A percentile compares a stretch with the other conserved stretches of the same genome.
Conservation (phyloP, 2,329 filamentous ascomycete genomes). For the Aspergillus sp. region DNA sequence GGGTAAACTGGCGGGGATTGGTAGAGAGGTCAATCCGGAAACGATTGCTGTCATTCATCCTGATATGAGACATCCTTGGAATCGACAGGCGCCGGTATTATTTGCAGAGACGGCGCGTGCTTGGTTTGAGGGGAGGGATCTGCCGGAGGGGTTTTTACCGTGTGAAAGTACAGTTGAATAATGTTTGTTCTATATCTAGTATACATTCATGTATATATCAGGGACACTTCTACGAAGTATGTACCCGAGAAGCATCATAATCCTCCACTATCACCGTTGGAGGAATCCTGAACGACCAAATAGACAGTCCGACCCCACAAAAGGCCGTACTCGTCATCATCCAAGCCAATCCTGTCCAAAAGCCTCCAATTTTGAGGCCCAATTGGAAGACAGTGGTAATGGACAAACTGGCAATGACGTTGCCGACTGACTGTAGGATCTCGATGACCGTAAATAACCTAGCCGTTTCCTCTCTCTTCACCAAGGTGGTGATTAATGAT, state of each 20-base stretch:
- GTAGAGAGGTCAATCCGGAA: too few species aligned
- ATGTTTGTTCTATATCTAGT: too few species aligned
- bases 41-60: too few species aligned
- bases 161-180: too few species aligned
- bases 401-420: slow-evolving; percentile 43
- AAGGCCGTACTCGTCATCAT: slow-evolving; percentile 34
- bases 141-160: too few species aligned
- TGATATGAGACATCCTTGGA: too few species aligned
- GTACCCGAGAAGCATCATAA: not conserved
- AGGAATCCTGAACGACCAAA: slow-evolving; percentile 24
- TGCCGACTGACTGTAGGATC: slow-evolving; percentile 44
- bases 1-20: too few species aligned
- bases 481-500: slow-evolving; percentile 44
- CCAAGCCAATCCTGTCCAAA: slow-evolving; percentile 48
- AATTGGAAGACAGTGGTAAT: slow-evolving; percentile 44
- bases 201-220: too few species aligned
- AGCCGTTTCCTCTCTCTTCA: slow-evolving; percentile 45
- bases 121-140: too few species aligned
- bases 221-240: too few species aligned
- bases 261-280: slow-evolving; percentile 4
- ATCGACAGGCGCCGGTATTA: too few species aligned
- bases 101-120: too few species aligned
- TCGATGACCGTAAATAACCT: slow-evolving; percentile 47
- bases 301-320: slow-evolving; percentile 21
- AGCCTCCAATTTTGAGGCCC: slow-evolving; percentile 42